Evolutionary conservation across 2,329 filamentous ascomycete genomes (phyloP).

Genomic region (Graphiopsis chlorocephala): DNA sequence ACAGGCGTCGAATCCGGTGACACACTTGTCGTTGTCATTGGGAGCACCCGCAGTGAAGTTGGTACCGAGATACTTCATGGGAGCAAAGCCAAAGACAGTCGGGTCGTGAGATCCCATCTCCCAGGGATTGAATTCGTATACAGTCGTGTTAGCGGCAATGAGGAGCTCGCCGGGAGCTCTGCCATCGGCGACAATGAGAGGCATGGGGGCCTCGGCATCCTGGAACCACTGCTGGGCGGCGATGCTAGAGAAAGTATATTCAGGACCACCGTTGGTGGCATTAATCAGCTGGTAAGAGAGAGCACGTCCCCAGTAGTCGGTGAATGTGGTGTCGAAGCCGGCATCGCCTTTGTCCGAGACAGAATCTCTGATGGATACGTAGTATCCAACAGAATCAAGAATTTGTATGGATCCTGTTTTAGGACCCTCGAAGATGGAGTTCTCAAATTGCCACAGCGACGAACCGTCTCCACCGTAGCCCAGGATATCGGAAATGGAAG

Average conservation of each 20-base stretch:
- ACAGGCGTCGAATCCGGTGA: slow-evolving; percentile 77
- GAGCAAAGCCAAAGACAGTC: slow-evolving; percentile 67
- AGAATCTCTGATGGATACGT: slow-evolving; percentile 54
- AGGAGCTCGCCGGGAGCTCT: slow-evolving; percentile 60
- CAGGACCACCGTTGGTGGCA: slow-evolving; percentile 67
- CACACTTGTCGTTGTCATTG: slow-evolving; percentile 57
- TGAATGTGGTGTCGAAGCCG: slow-evolving; percentile 68
- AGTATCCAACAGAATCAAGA: slow-evolving; percentile 61
- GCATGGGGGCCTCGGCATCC: slow-evolving; percentile 65
- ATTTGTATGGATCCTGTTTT: slow-evolving; percentile 50
- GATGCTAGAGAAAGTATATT: slow-evolving; percentile 81
- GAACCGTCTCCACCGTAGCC: slow-evolving; percentile 39
- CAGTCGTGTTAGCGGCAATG: slow-evolving; percentile 68
- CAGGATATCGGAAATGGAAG: slow-evolving; percentile 59
- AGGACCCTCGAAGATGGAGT: slow-evolving; percentile 61
- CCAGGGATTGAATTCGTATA: slow-evolving; percentile 76
- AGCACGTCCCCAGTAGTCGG: slow-evolving; percentile 84
- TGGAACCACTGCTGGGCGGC: slow-evolving; percentile 61
- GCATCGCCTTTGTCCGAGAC: slow-evolving; percentile 62
- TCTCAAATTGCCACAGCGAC: slow-evolving; percentile 61
- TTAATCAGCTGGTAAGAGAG: slow-evolving; percentile 85
- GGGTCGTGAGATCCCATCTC: slow-evolving; percentile 78
- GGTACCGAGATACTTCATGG: slow-evolving; percentile 68
- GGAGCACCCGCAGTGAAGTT: slow-evolving; percentile 65
- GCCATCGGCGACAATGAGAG: slow-evolving; percentile 69